Percentiles rank a stretch among this genome's conserved stretches.
phyloP scores from a whole-genome alignment of 768 basidiomycete genomes.

The Trametes gibbosa region DNA sequence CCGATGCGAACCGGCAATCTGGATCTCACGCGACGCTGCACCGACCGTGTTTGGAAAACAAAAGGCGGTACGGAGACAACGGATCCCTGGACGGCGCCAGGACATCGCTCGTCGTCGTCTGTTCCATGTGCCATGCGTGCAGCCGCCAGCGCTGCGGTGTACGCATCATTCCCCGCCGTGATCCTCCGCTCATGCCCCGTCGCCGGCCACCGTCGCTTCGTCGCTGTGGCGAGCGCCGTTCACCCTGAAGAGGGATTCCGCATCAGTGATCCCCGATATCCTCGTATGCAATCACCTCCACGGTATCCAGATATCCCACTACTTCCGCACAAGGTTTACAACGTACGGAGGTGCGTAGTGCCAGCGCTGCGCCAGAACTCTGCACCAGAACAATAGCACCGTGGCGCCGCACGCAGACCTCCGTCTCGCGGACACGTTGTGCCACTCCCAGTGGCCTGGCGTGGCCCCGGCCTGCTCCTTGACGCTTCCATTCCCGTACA shows the following conservation, averaged over 20 bases:
- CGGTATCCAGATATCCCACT: not conserved
- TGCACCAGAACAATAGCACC: constrained; percentile 9
- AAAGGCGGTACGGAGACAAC: constrained; percentile 15
- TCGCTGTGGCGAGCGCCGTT: not conserved
- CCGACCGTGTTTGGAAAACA: constrained; percentile 17
- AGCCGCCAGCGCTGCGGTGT: no score
- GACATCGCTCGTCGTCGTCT: not conserved
- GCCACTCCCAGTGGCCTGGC: no score
- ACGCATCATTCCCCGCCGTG: constrained; percentile 6
- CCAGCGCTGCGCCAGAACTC: not conserved
- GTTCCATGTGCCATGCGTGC: constrained; percentile 2
- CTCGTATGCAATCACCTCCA: not conserved
- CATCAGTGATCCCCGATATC: not conserved
- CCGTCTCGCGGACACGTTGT: no score
- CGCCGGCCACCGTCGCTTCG: not conserved
- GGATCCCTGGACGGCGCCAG: not conserved
- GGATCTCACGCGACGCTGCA: not conserved
- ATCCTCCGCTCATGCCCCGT: not conserved
- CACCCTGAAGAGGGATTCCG: not conserved
- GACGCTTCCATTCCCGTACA: constrained; percentile 10
- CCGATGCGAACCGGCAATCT: constrained; percentile 3
- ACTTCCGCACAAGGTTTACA: not conserved
- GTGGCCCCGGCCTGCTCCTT: not conserved
- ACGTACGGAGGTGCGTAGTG: not conserved
- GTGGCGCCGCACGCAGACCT: not conserved